Conservation (phyloP, 306 rosid species). For the Vachellia collinsii region DNA sequence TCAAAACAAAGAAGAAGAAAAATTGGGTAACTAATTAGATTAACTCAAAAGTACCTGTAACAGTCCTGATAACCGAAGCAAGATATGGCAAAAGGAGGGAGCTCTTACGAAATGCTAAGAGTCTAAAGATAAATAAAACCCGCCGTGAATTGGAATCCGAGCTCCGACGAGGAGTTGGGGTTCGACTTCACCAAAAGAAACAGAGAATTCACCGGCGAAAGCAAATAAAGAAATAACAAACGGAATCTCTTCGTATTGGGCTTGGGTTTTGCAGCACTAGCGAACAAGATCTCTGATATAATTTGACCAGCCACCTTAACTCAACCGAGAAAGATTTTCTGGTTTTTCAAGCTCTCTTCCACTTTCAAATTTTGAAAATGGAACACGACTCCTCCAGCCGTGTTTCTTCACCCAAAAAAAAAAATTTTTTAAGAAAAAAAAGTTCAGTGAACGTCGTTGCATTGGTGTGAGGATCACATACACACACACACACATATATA, state of each 20-base stretch:
- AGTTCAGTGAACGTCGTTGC: neutral
- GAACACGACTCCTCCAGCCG: neutral
- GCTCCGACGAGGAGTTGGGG: conserved; percentile 2
- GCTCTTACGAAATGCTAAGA: conserved; percentile 25
- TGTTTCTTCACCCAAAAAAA: neutral
- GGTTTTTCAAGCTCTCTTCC: conserved; percentile 5
- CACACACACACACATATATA: neutral
- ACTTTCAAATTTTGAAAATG: conserved; percentile 14
- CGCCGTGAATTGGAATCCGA: conserved; percentile 23
- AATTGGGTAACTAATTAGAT: neutral
- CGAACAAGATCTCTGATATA: conserved; percentile 37
- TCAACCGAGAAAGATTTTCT: neutral
- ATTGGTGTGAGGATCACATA: neutral
- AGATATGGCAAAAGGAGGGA: conserved; percentile 54
- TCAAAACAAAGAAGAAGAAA: neutral
- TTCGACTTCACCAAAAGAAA: conserved; percentile 22
- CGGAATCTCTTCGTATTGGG: conserved; percentile 7
- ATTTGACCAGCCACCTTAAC: neutral
- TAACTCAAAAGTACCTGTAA: conserved; percentile 44
- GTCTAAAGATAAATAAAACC: conserved; percentile 41
- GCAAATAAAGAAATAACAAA: conserved; percentile 1
- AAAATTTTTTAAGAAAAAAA: neutral
- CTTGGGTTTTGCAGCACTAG: conserved; percentile 34
- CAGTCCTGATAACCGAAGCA: conserved; percentile 20
- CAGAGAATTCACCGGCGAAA: conserved; percentile 10